phyloP scores from a whole-genome alignment of 2,329 filamentous ascomycete species.

The Ceratocystis harringtonii region DNA sequence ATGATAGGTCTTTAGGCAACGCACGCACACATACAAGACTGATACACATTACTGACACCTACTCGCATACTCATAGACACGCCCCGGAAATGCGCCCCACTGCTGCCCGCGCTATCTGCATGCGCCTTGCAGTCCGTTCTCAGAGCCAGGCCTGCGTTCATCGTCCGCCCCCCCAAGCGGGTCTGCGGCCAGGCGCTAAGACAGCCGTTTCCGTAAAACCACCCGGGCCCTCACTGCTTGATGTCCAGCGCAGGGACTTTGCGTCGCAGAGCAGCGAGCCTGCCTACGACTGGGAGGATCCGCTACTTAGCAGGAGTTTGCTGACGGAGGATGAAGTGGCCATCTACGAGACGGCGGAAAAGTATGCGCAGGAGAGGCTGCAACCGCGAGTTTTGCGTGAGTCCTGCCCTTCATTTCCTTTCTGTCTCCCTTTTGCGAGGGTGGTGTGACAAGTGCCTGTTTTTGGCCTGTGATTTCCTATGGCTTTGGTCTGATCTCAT shows the following conservation, averaged over 20 bases:
- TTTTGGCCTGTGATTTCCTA: not conserved
- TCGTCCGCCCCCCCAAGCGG: not conserved
- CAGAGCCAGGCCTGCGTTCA: not conserved
- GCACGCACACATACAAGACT: too few relatives aligned
- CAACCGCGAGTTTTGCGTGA: slow-evolving; percentile 72
- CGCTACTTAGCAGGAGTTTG: slow-evolving; percentile 56
- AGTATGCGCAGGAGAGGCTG: slow-evolving; percentile 85
- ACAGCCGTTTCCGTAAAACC: too few relatives aligned
- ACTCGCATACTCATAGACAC: not conserved
- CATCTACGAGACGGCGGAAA: slow-evolving; percentile 77
- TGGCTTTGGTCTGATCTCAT: not conserved
- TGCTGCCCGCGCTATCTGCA: not conserved
- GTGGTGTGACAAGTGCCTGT: too few relatives aligned
- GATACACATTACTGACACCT: too few relatives aligned
- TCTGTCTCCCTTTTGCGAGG: not conserved
- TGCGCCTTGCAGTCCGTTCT: not conserved
- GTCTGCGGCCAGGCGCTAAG: too few relatives aligned
- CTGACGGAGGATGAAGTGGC: slow-evolving; percentile 83
- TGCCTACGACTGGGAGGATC: slow-evolving; percentile 81
- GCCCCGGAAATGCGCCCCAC: not conserved
- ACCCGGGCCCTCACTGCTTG: not conserved
- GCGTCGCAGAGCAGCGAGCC: not conserved
- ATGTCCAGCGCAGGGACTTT: not conserved
- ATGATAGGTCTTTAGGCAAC: too few relatives aligned
- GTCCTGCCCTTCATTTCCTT: slow-evolving; percentile 21